Percentiles rank a stretch among this genome's conserved stretches.
Conservation (phyloP, 2,329 filamentous ascomycete genomes). For the Colletotrichum eleusines region DNA sequence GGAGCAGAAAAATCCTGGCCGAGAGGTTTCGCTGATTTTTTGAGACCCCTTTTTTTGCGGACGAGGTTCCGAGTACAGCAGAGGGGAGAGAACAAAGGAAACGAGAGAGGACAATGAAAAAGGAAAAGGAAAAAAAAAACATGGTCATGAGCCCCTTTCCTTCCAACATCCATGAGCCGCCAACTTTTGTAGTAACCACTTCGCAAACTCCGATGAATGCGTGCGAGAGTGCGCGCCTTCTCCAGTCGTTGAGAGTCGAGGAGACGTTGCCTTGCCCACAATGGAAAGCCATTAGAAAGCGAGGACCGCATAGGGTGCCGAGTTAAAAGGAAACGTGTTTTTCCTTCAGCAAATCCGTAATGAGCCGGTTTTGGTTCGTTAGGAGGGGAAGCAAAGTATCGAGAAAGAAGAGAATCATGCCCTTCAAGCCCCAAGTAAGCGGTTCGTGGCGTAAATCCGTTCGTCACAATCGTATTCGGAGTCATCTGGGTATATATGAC, state of each 20-base stretch:
- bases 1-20: slow-evolving; percentile 30
- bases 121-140: slow-evolving; percentile 8
- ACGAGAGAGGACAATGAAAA: slow-evolving; percentile 13
- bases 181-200: slow-evolving; percentile 40
- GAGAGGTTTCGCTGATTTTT: slow-evolving; percentile 28
- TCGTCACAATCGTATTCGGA: slow-evolving; percentile 42
- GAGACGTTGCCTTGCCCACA: slow-evolving; percentile 25
- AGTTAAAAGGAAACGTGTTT: slow-evolving; percentile 16
- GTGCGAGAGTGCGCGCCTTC: slow-evolving; percentile 40
- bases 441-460: slow-evolving; percentile 41
- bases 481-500: slow-evolving; percentile 41
- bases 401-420: slow-evolving; percentile 24
- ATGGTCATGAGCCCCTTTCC: slow-evolving; percentile 39
- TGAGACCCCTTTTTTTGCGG: slow-evolving; percentile 5
- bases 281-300: slow-evolving; percentile 19
- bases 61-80: slow-evolving; percentile 32
- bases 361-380: slow-evolving; percentile 28
- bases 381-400: slow-evolving; percentile 34
- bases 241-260: slow-evolving; percentile 40
- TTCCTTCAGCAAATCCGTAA: slow-evolving; percentile 30
- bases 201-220: slow-evolving; percentile 43
- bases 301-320: slow-evolving; percentile 36
- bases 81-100: slow-evolving; percentile 38
- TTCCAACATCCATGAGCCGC: slow-evolving; percentile 41
- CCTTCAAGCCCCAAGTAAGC: slow-evolving; percentile 38